A percentile compares a stretch with the other conserved stretches of the same genome.
These are phyloP conservation scores for Wickerhamomyces sp. DNA, from an alignment of 1,139 yeast genomes.

Conservation along the genomic window DNA sequence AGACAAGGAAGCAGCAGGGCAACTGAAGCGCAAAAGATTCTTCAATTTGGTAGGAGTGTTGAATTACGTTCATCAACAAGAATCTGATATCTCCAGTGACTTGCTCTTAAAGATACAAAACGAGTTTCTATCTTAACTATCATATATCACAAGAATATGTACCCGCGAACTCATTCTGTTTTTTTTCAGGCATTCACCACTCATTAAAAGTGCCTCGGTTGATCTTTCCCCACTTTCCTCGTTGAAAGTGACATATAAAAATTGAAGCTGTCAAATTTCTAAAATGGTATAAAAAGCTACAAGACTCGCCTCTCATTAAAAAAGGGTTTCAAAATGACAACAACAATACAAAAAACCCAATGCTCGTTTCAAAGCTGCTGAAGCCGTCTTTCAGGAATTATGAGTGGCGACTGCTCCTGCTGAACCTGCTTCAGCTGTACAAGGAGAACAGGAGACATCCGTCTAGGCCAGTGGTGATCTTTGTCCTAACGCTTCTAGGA, in stretches of 20 bases:
- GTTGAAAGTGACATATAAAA: neutral
- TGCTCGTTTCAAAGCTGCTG: slow-evolving; percentile 15
- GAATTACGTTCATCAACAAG: slow-evolving; percentile 8
- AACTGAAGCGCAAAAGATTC: slow-evolving; percentile 8
- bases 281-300: neutral
- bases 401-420: slow-evolving; percentile 17
- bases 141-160: no score
- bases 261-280: neutral
- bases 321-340: neutral
- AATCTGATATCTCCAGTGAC: slow-evolving; percentile 5
- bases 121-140: slow-evolving; percentile 12
- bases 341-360: neutral
- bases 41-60: slow-evolving; percentile 21
- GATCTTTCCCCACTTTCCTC: neutral
- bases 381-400: slow-evolving; percentile 13
- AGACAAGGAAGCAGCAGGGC: slow-evolving; percentile 1
- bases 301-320: neutral
- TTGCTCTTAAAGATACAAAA: slow-evolving; percentile 20
- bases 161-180: no score
- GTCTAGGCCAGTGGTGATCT: slow-evolving; percentile 22
- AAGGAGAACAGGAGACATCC: slow-evolving; percentile 22
- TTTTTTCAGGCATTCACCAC: no score
- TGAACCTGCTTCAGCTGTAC: slow-evolving; percentile 21
- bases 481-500: slow-evolving; percentile 19
- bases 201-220: neutral